Evolutionary conservation across 2,329 filamentous ascomycete genomes (phyloP), one percentile per base, ranked within the genome.

Genomic region (Hypoxylon sp.): DNA sequence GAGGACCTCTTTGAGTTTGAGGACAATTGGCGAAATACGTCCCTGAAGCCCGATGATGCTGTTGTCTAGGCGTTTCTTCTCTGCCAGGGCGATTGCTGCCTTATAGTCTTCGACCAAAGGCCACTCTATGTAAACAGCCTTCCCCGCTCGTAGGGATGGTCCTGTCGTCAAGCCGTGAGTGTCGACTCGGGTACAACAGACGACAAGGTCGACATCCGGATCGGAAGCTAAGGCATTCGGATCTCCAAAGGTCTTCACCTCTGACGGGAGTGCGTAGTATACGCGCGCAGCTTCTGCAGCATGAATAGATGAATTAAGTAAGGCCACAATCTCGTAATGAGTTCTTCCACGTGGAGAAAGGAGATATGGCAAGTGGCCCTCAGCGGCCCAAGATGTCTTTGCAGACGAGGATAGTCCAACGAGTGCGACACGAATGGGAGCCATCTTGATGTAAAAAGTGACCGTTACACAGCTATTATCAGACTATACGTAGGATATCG

Each of bases 321-420:
- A 78, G 0, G 85, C 87, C 1, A 85, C 82, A 50, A 89, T 85
- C 26, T 81, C 63, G 67, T 83, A 88, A 11, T 82, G 78, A 1
- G 79, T 69, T 14, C 79, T 80, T 6, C 83, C 82, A 2, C 75
- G 78, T 0, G 82, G 76, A 0, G 85, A 85, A 31, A 83, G 76
- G 2, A 91, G 84, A 74, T 90, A 90, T 0, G 89, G 87, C 0
- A 91, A 82, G 72, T 91, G 89, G 2, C 85, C 87, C 26, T 74
- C 71, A 33, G 79, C 81, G 2, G 87, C 87, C 88, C 88, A 91
- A 0, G 83, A 83, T 3, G 81, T 83, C 31, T 81, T 81, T 54
- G 85, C 84, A 1, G 81, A 80, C 59, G 84, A 79, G 1, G 86
- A 89, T 58, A 90, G 85, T 50, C 88, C 88, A 64, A 89, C 81